A percentile compares a stretch with the other conserved stretches of the same genome.
Conservation (phyloP, 1,139 yeast species). For the Candida sojae region DNA sequence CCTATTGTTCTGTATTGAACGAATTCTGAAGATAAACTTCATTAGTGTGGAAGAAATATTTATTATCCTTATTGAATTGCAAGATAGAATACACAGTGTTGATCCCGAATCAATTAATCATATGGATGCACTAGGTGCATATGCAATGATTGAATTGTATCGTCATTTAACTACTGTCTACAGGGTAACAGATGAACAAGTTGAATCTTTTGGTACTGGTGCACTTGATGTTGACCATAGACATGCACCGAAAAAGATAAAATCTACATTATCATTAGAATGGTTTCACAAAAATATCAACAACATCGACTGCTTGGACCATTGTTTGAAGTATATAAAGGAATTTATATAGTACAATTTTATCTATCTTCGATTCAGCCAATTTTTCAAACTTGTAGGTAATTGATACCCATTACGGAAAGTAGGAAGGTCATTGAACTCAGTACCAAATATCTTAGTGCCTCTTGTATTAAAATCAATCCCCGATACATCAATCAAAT, state of each 20-base stretch:
- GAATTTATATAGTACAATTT: background rate
- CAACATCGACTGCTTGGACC: background rate
- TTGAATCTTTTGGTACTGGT: constrained; percentile 10
- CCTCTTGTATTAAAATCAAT: constrained; percentile 6
- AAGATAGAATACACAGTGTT: constrained; percentile 23
- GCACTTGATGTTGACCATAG: constrained; percentile 11
- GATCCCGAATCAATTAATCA: constrained; percentile 36
- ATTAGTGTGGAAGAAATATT: constrained; percentile 42
- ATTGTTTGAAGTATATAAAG: constrained; percentile 1
- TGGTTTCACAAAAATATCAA: constrained; percentile 9
- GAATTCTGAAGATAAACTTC: constrained; percentile 37
- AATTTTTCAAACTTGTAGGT: constrained; percentile 10
- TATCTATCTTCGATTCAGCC: background rate
- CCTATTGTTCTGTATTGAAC: constrained; percentile 8
- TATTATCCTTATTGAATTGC: constrained; percentile 17
- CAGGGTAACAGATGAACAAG: constrained; percentile 19
- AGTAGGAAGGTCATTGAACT: constrained; percentile 10
- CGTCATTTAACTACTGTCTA: constrained; percentile 22
- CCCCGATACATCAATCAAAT: constrained; percentile 2
- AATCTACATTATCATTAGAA: constrained; percentile 2
- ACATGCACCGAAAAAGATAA: constrained; percentile 8
- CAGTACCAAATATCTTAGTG: constrained; percentile 10
- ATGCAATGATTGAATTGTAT: constrained; percentile 23
- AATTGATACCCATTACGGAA: constrained; percentile 13
- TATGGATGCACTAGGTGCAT: constrained; percentile 3